Base-by-base conservation (phyloP, 2,329 filamentous ascomycete species). In the Leptographium wingfieldii region DNA sequence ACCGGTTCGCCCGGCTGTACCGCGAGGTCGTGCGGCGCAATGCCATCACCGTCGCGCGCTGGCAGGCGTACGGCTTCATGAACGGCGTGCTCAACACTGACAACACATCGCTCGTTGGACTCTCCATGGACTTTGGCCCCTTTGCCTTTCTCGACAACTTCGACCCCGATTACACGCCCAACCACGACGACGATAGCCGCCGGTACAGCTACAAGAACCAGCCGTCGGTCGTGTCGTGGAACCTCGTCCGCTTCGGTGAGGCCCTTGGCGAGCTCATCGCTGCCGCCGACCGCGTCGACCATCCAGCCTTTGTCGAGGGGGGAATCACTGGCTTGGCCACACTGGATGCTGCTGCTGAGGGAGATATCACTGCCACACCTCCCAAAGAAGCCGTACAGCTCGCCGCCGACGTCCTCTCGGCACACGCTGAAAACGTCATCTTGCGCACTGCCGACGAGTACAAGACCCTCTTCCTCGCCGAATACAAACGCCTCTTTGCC, bases 61-160 rank as follows among this genome's bases (percentile, higher is more conserved):
- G 94, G 92, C 95, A 99, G 75, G 91, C 90, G 0, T 97, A 97
- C 68, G 94, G 90, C n/a, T 99, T 99, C 75, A 97, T 95, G 80
- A 99, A 99, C 68, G 94, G 94, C 54, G 94, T 99, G 4, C 77
- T 99, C 61, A 99, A 99, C 73, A 97, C 94, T 0, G 94, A 99
- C 70, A 99, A 99, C 71, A 99, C 94, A 0, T 96, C 91, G 0
- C 81, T 99, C 57, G 85, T 85, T 59, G 94, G 94, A 0, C 75
- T 99, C 0, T 92, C 87, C 6, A 87, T 99, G 63, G 94, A 99
- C 73, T 99, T 92, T 69, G 94, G 94, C 0, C 94, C 94, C 0
- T 99, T 99, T 68, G 94, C 94, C 5, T 99, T 99, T 72, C 87
- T 99, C 77, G 94, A 99, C 71, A 91, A 92, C 68, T 99, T 97